Evolutionary conservation across 192 early-diverging fungal genomes (phyloP).

Genomic region (Backusella macrospora): DNA sequence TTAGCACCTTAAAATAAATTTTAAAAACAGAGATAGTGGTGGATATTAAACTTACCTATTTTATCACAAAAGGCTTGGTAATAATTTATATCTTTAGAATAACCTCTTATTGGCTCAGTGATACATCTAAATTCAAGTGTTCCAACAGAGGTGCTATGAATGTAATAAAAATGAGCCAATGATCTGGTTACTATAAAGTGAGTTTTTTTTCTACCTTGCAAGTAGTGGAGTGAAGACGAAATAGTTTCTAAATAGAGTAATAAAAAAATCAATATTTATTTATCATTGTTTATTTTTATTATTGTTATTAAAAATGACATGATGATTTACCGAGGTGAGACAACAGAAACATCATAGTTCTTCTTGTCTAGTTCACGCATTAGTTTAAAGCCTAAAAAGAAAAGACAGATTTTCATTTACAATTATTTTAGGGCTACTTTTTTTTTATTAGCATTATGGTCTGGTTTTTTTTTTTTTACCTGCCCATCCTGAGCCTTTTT

Average conservation of each 20-base stretch:
- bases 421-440: not conserved
- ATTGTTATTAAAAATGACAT: not conserved
- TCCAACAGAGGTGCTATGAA: constrained; percentile 72
- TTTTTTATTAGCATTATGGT: not conserved
- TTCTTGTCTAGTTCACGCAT: constrained; percentile 68
- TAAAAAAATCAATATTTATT: not conserved
- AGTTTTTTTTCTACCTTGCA: constrained; percentile 50
- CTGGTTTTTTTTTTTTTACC: constrained; percentile 28
- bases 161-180: not conserved
- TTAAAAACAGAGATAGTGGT: not conserved
- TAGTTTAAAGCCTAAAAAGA: constrained; percentile 70
- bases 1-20: not conserved
- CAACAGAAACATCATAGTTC: constrained; percentile 71
- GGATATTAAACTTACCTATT: constrained; percentile 39
- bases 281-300: no score
- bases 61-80: constrained; percentile 65
- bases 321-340: constrained; percentile 66
- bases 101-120: constrained; percentile 76
- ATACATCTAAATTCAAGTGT: constrained; percentile 88
- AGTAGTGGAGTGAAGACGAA: constrained; percentile 89
- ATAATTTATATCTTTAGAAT: constrained; percentile 59
- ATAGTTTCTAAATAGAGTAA: constrained; percentile 60
- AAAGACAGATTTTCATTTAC: constrained; percentile 16
- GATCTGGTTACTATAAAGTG: not conserved
- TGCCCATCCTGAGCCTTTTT: constrained; percentile 62